phyloP scores from a whole-genome alignment of 208 protist species.

The Paratrypanosoma confusum region DNA sequence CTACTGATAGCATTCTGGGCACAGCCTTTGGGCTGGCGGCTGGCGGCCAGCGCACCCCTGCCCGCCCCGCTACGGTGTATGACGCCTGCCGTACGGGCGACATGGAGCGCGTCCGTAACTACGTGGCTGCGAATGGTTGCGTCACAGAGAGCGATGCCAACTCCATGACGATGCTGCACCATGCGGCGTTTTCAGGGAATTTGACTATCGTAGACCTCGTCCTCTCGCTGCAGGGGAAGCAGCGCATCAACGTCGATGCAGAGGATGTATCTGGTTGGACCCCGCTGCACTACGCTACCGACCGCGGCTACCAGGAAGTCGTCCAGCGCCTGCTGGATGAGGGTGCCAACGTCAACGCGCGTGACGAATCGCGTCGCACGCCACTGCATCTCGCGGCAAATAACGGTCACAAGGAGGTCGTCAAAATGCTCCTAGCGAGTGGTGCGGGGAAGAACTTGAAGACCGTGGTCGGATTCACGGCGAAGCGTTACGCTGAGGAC shows the following conservation, averaged over 20 bases:
- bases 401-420: constrained; percentile 17
- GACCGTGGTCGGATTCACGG: constrained; percentile 53
- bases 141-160: constrained; percentile 60
- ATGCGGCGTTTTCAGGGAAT: constrained; percentile 61
- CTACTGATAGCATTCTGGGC: too few relatives aligned
- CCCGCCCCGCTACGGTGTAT: too few relatives aligned
- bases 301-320: constrained; percentile 39
- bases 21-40: too few relatives aligned
- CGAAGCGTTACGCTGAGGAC: constrained; percentile 37
- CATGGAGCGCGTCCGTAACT: constrained; percentile 31
- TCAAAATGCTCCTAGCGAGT: constrained; percentile 23
- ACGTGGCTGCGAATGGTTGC: constrained; percentile 60
- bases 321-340: constrained; percentile 39
- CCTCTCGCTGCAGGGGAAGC: constrained; percentile 15
- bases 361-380: constrained; percentile 47
- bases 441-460: constrained; percentile 37
- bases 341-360: constrained; percentile 56
- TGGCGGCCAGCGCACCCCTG: too few relatives aligned
- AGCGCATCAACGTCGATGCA: constrained; percentile 48
- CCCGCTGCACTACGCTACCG: constrained; percentile 73
- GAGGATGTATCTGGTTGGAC: constrained; percentile 72
- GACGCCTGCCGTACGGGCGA: constrained; percentile 56
- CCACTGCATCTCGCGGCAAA: constrained; percentile 72
- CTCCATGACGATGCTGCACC: constrained; percentile 77
- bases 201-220: constrained; percentile 20